A percentile compares a stretch with the other conserved stretches of the same genome.
These are phyloP conservation scores for Xylariomycetidae sp. DNA, from an alignment of 2,329 filamentous ascomycete genomes.

Conservation along the genomic window DNA sequence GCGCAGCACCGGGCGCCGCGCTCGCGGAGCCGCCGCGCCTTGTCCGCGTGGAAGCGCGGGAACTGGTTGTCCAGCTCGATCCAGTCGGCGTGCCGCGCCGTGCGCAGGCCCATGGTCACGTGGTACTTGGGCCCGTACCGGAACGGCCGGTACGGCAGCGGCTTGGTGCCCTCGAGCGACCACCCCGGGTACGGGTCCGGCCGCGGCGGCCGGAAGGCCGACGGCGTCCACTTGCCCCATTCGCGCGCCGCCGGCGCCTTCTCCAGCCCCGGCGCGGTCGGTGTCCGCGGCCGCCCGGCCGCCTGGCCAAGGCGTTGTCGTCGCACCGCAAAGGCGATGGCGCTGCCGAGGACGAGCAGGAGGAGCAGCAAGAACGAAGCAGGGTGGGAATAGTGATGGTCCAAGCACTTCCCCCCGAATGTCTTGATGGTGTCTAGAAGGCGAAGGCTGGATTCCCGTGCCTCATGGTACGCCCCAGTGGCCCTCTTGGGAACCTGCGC, in stretches of 20 bases:
- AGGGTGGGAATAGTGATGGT: conserved; percentile 5
- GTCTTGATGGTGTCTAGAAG: conserved; percentile 11
- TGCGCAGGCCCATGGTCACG: conserved; percentile 71
- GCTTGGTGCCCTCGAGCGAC: conserved; percentile 62
- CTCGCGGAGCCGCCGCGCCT: conserved; percentile 60
- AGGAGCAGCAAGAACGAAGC: conserved; percentile 9
- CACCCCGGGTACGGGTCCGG: conserved; percentile 57
- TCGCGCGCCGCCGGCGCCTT: conserved; percentile 18
- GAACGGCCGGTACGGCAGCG: conserved; percentile 73
- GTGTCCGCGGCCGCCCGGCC: conserved; percentile 14
- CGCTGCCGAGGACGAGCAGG: conserved; percentile 12
- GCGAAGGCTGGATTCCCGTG: conserved; percentile 10
- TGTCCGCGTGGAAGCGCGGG: conserved; percentile 65
- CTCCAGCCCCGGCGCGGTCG: conserved; percentile 19
- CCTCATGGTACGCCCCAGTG: conserved; percentile 9
- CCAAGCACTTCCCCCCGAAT: conserved; percentile 7
- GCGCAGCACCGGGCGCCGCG: conserved; percentile 61
- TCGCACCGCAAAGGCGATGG: conserved; percentile 12
- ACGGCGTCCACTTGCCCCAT: conserved; percentile 23
- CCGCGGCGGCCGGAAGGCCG: conserved; percentile 21
- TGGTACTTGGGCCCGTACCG: conserved; percentile 71
- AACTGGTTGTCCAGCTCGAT: conserved; percentile 82
- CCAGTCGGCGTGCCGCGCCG: conserved; percentile 66
- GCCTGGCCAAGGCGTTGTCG: conserved; percentile 8
- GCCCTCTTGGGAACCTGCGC: conserved; percentile 7